phyloP scores from a whole-genome alignment of 306 rosid genomes.

The Prosopis cineraria region DNA sequence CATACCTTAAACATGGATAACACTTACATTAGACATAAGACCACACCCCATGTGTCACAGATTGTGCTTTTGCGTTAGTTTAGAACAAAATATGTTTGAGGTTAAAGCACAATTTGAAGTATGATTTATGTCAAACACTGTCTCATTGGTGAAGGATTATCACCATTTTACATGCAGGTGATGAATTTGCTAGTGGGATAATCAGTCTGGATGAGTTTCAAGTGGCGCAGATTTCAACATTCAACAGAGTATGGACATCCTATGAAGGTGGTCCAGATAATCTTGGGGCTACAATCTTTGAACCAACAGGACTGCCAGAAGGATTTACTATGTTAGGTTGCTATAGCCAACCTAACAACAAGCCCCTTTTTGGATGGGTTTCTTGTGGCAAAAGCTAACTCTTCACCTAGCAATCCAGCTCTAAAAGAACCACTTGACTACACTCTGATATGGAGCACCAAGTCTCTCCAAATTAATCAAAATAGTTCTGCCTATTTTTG shows the following conservation, averaged over 20 bases:
- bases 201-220: background rate
- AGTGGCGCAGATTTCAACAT: background rate
- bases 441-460: constrained; percentile 53
- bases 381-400: constrained; percentile 45
- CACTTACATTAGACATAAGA: no score
- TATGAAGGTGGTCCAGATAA: background rate
- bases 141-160: background rate
- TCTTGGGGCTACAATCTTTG: background rate
- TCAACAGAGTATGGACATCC: background rate
- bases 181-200: background rate
- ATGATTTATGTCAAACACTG: no score
- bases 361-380: constrained; percentile 51
- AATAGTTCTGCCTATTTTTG: constrained; percentile 51
- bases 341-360: constrained; percentile 57
- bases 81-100: no score
- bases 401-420: background rate
- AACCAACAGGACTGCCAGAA: background rate
- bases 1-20: background rate
- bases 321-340: background rate
- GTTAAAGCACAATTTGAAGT: background rate
- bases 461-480: constrained; percentile 43
- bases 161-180: background rate
- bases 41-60: no score
- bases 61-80: no score
- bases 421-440: constrained; percentile 49